Conservation (phyloP, 2,329 filamentous ascomycete species). For the Lecanicillium sp. region DNA sequence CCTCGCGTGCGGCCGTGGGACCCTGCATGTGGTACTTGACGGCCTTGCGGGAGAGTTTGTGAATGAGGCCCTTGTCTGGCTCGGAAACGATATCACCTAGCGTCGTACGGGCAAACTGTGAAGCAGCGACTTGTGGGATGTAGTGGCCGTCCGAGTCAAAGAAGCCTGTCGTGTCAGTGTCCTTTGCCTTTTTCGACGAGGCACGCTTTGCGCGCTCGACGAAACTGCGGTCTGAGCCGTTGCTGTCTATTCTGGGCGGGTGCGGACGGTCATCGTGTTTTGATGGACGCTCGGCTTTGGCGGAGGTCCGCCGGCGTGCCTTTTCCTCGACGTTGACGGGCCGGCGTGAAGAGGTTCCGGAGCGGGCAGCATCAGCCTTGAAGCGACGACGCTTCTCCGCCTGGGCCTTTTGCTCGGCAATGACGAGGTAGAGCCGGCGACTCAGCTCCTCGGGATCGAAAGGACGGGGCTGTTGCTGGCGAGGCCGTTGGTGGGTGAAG, state of each 20-base stretch:
- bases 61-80: constrained; percentile 27
- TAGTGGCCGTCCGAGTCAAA: constrained; percentile 21
- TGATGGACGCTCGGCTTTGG: not conserved
- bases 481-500: constrained; percentile 8
- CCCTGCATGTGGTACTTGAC: constrained; percentile 32
- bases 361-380: not conserved
- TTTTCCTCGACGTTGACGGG: constrained; percentile 3
- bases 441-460: constrained; percentile 50
- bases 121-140: constrained; percentile 45
- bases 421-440: constrained; percentile 41
- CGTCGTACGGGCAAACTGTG: constrained; percentile 47
- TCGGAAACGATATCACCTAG: constrained; percentile 29
- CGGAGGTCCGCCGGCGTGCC: not conserved
- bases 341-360: constrained; percentile 2
- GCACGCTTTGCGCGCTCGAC: too few species aligned
- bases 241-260: too few species aligned
- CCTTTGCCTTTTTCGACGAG: too few species aligned
- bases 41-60: constrained; percentile 35
- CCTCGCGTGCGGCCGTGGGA: constrained; percentile 13
- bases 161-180: not conserved
- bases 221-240: too few species aligned
- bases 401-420: constrained; percentile 39
- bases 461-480: constrained; percentile 16
- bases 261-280: too few species aligned
- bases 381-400: constrained; percentile 22